Evolutionary conservation across 2,329 filamentous ascomycete genomes (phyloP).

Genomic region (Colletotrichum sp.): DNA sequence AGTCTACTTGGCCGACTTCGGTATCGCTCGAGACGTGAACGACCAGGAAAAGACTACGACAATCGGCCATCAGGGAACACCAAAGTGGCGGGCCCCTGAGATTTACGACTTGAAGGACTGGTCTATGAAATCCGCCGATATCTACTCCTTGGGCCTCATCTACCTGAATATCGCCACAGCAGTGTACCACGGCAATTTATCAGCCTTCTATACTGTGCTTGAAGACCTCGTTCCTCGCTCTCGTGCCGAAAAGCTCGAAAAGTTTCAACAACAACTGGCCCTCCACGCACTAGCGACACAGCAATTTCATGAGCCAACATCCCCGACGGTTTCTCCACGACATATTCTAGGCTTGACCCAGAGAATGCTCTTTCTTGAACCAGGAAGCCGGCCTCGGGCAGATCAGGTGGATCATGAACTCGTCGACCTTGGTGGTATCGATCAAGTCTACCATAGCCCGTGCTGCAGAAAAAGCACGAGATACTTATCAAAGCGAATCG

Average conservation of each 20-base stretch:
- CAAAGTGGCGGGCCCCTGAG: slow-evolving; percentile 52
- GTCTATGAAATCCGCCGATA: slow-evolving; percentile 52
- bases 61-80: slow-evolving; percentile 43
- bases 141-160: slow-evolving; percentile 53
- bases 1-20: slow-evolving; percentile 55
- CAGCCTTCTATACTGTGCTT: slow-evolving; percentile 37
- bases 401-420: slow-evolving; percentile 44
- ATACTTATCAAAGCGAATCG: slow-evolving; percentile 40
- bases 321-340: slow-evolving; percentile 43
- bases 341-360: slow-evolving; percentile 42
- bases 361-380: slow-evolving; percentile 37
- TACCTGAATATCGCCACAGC: slow-evolving; percentile 49
- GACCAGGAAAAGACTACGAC: slow-evolving; percentile 50
- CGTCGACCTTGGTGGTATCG: slow-evolving; percentile 49
- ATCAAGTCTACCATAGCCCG: slow-evolving; percentile 50
- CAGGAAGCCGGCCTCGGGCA: slow-evolving; percentile 35
- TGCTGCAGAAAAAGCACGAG: slow-evolving; percentile 45
- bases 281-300: slow-evolving; percentile 39
- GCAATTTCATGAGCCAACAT: slow-evolving; percentile 38
- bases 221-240: slow-evolving; percentile 33
- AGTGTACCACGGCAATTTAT: slow-evolving; percentile 43
- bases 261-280: slow-evolving; percentile 37
- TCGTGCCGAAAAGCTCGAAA: slow-evolving; percentile 37
- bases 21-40: slow-evolving; percentile 51
- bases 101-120: slow-evolving; percentile 39